Conservation (phyloP, 495 filamentous ascomycete species). For the Lasiosphaeria hispida region DNA sequence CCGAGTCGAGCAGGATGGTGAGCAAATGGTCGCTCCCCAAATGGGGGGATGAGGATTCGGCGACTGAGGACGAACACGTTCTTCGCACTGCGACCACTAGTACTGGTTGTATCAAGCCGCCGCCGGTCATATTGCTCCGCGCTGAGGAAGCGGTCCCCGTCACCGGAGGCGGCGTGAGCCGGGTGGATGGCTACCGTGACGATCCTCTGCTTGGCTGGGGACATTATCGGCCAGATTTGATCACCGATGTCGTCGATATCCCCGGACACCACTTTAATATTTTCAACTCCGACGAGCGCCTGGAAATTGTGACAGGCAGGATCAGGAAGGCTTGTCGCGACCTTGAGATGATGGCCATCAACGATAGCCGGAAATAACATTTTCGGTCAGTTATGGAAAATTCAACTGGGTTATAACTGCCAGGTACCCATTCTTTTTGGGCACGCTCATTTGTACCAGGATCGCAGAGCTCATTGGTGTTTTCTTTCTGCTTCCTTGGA, state of each 20-base stretch:
- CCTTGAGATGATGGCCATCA: slow-evolving; percentile 22
- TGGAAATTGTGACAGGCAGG: slow-evolving; percentile 29
- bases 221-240: slow-evolving; percentile 31
- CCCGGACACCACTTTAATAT: slow-evolving; percentile 47
- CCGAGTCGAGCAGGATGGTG: slow-evolving; percentile 38
- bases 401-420: no score
- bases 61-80: neutral
- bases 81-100: no score
- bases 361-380: neutral
- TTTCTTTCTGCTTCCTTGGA: no score
- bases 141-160: slow-evolving; percentile 33
- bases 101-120: slow-evolving; percentile 10
- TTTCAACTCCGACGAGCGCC: slow-evolving; percentile 27
- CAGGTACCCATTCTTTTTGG: no score
- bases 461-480: no score
- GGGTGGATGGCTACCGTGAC: slow-evolving; percentile 34
- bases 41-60: slow-evolving; percentile 20
- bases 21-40: slow-evolving; percentile 34
- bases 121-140: slow-evolving; percentile 39
- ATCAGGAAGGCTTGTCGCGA: slow-evolving; percentile 34
- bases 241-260: slow-evolving; percentile 37
- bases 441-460: no score
- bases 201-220: slow-evolving; percentile 42
- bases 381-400: no score
- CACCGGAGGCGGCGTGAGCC: slow-evolving; percentile 21